phyloP scores from a whole-genome alignment of 768 basidiomycete genomes.

The Clavaria fumosa region DNA sequence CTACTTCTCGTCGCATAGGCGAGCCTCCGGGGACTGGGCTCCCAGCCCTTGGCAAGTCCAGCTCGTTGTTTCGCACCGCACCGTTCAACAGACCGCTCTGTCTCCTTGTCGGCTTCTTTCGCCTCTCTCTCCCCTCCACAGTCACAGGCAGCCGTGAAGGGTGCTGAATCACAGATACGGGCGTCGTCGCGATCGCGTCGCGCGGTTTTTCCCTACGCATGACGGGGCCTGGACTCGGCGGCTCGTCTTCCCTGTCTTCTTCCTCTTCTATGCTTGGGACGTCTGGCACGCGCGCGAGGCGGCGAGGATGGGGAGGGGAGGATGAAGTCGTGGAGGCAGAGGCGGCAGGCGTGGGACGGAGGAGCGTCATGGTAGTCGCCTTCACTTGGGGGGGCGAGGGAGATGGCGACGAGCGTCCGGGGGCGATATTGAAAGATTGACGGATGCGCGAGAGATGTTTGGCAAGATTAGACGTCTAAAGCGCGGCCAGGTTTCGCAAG shows the following conservation, averaged over 20 bases:
- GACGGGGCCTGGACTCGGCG: background rate
- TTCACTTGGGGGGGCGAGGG: no score
- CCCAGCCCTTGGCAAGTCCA: no score
- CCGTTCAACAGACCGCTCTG: constrained; percentile 41
- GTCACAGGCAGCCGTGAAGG: no score
- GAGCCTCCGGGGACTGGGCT: no score
- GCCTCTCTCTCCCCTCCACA: no score
- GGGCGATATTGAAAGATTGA: background rate
- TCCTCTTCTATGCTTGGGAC: background rate
- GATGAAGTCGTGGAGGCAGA: background rate
- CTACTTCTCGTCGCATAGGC: no score
- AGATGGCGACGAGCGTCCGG: background rate
- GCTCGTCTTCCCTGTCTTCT: background rate
- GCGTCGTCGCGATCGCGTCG: no score
- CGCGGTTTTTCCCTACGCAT: no score
- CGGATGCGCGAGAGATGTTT: background rate
- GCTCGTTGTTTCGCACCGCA: constrained; percentile 9
- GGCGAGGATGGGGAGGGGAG: background rate
- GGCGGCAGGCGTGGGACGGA: background rate
- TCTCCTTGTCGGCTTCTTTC: constrained; percentile 26
- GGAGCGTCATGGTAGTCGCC: no score
- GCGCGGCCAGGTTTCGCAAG: constrained; percentile 17
- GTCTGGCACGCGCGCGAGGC: background rate
- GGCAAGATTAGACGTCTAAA: background rate
- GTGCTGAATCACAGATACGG: no score